These are phyloP conservation scores for Myriosclerotinia scirpicola DNA, from an alignment of 2,329 filamentous ascomycete species.

Conservation along the genomic window DNA sequence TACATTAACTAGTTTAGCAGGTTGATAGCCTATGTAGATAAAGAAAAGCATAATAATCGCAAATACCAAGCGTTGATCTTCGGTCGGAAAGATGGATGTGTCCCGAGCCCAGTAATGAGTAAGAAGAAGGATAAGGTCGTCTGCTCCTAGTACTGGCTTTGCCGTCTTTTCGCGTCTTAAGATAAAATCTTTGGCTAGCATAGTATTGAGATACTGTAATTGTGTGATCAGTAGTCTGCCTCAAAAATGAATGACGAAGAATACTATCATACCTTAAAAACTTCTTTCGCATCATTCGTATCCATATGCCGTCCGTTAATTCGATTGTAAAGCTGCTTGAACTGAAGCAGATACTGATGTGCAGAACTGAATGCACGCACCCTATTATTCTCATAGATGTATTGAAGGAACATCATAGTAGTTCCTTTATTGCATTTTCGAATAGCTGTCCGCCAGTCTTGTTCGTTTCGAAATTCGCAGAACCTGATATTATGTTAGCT, in stretches of 20 bases:
- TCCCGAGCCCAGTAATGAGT: slow-evolving; percentile 4
- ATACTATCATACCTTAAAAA: slow-evolving; percentile 20
- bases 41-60: too few species aligned
- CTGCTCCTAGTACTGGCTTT: slow-evolving; percentile 29
- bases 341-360: slow-evolving; percentile 33
- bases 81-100: too few species aligned
- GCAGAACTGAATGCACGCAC: slow-evolving; percentile 23
- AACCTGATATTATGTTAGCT: background rate
- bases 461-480: background rate
- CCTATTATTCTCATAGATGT: background rate
- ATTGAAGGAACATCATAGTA: background rate
- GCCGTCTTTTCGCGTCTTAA: slow-evolving; percentile 25
- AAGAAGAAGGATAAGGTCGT: slow-evolving; percentile 27
- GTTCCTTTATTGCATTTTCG: background rate
- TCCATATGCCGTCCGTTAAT: slow-evolving; percentile 28
- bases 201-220: slow-evolving; percentile 25
- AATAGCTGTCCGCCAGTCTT: background rate
- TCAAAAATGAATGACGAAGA: background rate
- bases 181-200: slow-evolving; percentile 20
- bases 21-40: too few species aligned
- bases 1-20: too few species aligned
- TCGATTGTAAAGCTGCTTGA: slow-evolving; percentile 34
- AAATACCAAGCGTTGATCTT: too few species aligned
- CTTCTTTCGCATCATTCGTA: slow-evolving; percentile 28
- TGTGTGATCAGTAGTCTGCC: slow-evolving; percentile 10